Percentiles rank a stretch among this genome's conserved stretches.
phyloP scores from a whole-genome alignment of 805 yeast genomes.

The Yamadazyma scolyti region DNA sequence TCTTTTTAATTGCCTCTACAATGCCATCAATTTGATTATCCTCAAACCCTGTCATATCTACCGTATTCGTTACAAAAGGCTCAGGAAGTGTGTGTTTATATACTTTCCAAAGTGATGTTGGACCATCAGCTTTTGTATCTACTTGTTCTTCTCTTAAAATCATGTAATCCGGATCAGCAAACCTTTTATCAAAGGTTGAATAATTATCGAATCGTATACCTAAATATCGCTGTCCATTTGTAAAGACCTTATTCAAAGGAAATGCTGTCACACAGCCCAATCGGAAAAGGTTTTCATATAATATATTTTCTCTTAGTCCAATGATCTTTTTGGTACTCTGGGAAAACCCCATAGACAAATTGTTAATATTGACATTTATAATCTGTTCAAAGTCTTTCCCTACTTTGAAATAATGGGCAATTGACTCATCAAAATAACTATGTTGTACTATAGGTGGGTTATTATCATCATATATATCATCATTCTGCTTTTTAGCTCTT shows the following conservation, averaged over 20 bases:
- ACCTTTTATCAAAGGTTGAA: constrained; percentile 19
- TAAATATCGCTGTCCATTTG: constrained; percentile 23
- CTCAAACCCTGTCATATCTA: constrained; percentile 3
- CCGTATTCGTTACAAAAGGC: constrained; percentile 13
- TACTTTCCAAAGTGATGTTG: constrained; percentile 21
- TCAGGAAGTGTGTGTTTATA: constrained; percentile 36
- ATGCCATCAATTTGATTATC: constrained; percentile 11
- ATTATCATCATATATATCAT: constrained; percentile 5
- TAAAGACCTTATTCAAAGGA: constrained; percentile 39
- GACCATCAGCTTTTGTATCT: not conserved
- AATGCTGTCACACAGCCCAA: constrained; percentile 51
- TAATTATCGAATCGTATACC: constrained; percentile 52
- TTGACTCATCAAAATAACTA: constrained; percentile 26
- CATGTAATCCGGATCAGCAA: constrained; percentile 44
- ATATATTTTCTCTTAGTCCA: constrained; percentile 25
- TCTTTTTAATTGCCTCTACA: no score
- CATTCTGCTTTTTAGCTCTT: constrained; percentile 1
- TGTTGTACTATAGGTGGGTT: constrained; percentile 19
- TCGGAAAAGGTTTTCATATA: constrained; percentile 45
- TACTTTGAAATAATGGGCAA: constrained; percentile 18
- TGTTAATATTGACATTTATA: constrained; percentile 2
- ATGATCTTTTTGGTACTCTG: constrained; percentile 10
- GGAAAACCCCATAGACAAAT: constrained; percentile 1
- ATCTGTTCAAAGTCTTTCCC: constrained; percentile 6
- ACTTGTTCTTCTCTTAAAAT: constrained; percentile 24